A percentile compares a stretch with the other conserved stretches of the same genome.
Evolutionary conservation across 1,139 yeast species (phyloP).

Genomic region (Candida tetrigidarum): DNA sequence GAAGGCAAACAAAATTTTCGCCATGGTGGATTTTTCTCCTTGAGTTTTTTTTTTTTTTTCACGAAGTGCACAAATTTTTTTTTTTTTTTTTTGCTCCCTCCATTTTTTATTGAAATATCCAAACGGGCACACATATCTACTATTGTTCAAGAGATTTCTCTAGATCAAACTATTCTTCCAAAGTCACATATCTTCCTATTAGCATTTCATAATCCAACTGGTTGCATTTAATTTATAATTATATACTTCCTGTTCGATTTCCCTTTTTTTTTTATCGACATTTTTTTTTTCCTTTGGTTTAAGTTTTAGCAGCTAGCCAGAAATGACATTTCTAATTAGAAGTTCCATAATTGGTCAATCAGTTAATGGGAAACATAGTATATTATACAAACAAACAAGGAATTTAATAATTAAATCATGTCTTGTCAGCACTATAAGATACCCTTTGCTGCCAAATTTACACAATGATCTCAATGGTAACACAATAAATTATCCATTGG

Average conservation of each 20-base stretch:
- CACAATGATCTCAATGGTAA: constrained; percentile 18
- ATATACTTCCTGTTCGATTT: not conserved
- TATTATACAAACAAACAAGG: constrained; percentile 10
- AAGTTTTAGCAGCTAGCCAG: constrained; percentile 6
- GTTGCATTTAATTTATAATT: too few relatives aligned
- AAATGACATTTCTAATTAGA: constrained; percentile 9
- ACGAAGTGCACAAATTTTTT: not conserved
- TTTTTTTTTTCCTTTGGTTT: not conserved
- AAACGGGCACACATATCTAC: too few relatives aligned
- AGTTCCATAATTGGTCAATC: constrained; percentile 12
- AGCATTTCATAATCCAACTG: too few relatives aligned
- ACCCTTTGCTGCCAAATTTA: constrained; percentile 24
- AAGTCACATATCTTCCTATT: too few relatives aligned
- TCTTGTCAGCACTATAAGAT: constrained; percentile 15
- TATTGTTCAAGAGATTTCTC: too few relatives aligned
- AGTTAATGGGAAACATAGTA: constrained; percentile 7
- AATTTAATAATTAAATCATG: constrained; percentile 12
- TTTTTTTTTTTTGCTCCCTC: constrained; percentile 1
- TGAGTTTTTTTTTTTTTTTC: too few relatives aligned
- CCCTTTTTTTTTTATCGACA: not conserved
- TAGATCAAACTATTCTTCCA: too few relatives aligned
- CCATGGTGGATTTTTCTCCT: too few relatives aligned
- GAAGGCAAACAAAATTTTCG: constrained; percentile 5
- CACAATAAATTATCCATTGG: constrained; percentile 20
- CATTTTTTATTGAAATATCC: not conserved